Evolutionary conservation across 495 filamentous ascomycete species (phyloP).

Genomic region (Cenococcum geophilum): DNA sequence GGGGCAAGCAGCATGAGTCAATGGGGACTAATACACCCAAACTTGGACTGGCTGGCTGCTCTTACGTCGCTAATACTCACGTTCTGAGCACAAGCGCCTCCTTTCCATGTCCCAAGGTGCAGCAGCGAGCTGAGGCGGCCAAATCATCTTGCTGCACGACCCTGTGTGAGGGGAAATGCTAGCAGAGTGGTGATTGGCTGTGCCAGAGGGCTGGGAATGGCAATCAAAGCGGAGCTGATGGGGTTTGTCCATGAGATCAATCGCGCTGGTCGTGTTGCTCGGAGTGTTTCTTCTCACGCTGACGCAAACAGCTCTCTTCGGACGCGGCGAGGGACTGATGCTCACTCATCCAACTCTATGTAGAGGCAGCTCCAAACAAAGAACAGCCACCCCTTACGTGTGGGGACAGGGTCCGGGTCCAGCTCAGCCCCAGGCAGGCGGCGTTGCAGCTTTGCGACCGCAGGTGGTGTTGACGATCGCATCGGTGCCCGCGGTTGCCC

Average conservation of each 20-base stretch:
- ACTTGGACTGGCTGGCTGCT: background rate
- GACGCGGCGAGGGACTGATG: background rate
- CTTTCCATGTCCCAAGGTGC: background rate
- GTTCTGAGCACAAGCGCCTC: background rate
- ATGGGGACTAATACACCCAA: background rate
- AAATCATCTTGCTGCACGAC: background rate
- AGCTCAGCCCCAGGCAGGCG: slow-evolving; percentile 1
- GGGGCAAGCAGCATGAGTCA: background rate
- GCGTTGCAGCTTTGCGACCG: background rate
- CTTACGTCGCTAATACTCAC: slow-evolving; percentile 4
- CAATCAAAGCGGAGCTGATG: slow-evolving; percentile 8
- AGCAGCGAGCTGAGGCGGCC: slow-evolving; percentile 1
- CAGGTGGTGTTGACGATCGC: background rate
- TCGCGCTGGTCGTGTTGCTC: too few species aligned
- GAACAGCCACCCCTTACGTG: background rate
- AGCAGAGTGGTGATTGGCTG: background rate
- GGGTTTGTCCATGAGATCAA: background rate
- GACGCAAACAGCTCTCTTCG: background rate
- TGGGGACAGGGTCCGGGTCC: background rate
- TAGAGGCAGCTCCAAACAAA: background rate
- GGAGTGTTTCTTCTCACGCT: background rate
- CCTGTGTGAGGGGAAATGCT: slow-evolving; percentile 2
- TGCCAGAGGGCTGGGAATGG: background rate
- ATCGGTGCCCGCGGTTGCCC: too few species aligned
- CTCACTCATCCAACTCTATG: background rate